Evolutionary conservation across 768 basidiomycete species (phyloP).

Genomic region (Tylopilus subfusipes): DNA sequence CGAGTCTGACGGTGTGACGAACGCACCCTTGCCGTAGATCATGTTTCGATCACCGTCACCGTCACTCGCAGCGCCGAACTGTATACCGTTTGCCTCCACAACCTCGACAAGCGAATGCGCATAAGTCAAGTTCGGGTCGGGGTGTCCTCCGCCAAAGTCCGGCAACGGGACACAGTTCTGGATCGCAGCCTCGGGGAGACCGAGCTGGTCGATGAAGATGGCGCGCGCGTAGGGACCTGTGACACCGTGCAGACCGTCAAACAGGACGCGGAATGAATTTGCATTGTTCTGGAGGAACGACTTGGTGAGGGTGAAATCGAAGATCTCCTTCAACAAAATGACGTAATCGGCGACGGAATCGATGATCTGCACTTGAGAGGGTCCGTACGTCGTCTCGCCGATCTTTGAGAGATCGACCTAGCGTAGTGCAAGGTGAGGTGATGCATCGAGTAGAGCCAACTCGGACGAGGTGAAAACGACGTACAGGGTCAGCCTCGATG

Average conservation of each 20-base stretch:
- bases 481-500: constrained; percentile 70
- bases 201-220: constrained; percentile 80
- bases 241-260: constrained; percentile 95
- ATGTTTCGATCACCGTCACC: constrained; percentile 99
- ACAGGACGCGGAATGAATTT: constrained; percentile 77
- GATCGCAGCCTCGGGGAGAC: constrained; percentile 71
- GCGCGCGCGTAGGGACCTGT: constrained; percentile 94
- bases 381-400: constrained; percentile 77
- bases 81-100: constrained; percentile 82
- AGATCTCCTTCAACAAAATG: constrained; percentile 78
- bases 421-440: background rate
- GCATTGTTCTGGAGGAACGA: constrained; percentile 72
- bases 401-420: constrained; percentile 84
- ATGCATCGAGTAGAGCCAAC: background rate
- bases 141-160: constrained; percentile 97
- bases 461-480: constrained; percentile 23
- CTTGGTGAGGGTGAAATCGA: constrained; percentile 92
- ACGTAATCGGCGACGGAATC: constrained; percentile 93
- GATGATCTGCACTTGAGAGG: constrained; percentile 83
- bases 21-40: constrained; percentile 98
- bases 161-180: constrained; percentile 92
- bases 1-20: constrained; percentile 96
- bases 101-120: constrained; percentile 90
- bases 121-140: constrained; percentile 97
- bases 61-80: constrained; percentile 95